Percentiles rank a stretch among this genome's conserved stretches.
These are phyloP conservation scores for Capsicum pubescens DNA, from an alignment of 257 asterid species.

Conservation along the genomic window DNA sequence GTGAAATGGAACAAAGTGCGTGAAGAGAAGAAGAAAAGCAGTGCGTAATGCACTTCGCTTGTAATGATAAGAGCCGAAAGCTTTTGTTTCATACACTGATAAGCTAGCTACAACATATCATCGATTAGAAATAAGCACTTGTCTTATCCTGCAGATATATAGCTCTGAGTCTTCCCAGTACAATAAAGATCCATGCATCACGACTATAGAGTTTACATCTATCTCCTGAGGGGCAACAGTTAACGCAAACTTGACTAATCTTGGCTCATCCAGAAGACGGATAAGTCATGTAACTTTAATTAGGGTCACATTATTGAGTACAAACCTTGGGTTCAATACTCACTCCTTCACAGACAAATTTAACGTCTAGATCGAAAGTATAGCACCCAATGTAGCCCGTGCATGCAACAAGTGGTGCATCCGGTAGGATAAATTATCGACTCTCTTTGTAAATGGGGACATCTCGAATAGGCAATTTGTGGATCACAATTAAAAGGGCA, in stretches of 20 bases:
- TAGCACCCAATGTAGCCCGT: background rate
- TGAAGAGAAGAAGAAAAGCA: too few species aligned
- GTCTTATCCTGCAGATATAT: background rate
- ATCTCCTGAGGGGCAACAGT: background rate
- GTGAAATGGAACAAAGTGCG: too few species aligned
- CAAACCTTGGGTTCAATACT: background rate
- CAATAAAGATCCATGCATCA: conserved; percentile 30
- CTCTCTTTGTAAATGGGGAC: background rate
- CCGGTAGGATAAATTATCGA: background rate
- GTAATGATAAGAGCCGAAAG: too few species aligned
- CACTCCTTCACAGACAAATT: background rate
- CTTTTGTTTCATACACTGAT: background rate
- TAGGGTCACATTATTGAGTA: background rate
- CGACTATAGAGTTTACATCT: background rate
- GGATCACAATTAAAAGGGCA: background rate
- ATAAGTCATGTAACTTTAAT: background rate
- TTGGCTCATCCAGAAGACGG: background rate
- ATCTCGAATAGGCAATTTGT: background rate
- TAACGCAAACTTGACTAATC: background rate
- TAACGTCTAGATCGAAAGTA: background rate
- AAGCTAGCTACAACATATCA: background rate
- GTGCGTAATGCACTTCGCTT: too few species aligned
- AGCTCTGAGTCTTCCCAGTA: background rate
- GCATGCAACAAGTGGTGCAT: conserved; percentile 11
- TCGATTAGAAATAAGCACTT: background rate